Conservation (phyloP, 306 rosid species). For the Sesbania bispinosa region DNA sequence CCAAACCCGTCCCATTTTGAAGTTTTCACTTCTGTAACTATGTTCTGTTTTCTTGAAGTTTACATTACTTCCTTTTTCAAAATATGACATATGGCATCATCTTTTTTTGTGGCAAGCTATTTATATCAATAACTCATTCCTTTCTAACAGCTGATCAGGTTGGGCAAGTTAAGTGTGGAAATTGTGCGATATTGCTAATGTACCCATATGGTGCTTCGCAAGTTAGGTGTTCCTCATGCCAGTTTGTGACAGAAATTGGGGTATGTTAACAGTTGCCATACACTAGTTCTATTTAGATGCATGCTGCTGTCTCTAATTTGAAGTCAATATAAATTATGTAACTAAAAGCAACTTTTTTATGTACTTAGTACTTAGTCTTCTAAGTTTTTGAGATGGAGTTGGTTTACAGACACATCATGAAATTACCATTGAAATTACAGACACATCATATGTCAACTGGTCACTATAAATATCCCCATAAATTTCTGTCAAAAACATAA, state of each 20-base stretch:
- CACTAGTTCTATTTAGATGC: not conserved
- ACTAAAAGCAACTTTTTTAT: not conserved
- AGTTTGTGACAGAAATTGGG: slow-evolving; percentile 68
- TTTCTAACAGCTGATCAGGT: slow-evolving; percentile 70
- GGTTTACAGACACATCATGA: not conserved
- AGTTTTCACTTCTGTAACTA: not conserved
- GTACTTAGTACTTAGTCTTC: not conserved
- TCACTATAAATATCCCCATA: not conserved
- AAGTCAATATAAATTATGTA: not conserved
- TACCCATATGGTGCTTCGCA: slow-evolving; percentile 80
- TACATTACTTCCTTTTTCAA: slow-evolving; percentile 6
- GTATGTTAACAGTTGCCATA: slow-evolving; percentile 41
- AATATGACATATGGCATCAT: not conserved
- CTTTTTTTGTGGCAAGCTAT: not conserved
- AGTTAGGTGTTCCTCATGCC: slow-evolving; percentile 81
- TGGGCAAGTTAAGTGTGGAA: slow-evolving; percentile 79
- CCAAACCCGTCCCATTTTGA: not conserved
- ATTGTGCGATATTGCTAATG: slow-evolving; percentile 76
- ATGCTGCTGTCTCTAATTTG: not conserved
- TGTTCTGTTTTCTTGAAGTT: not conserved
- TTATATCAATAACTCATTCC: not conserved
- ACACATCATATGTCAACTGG: not conserved
- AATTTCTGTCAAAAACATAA: not conserved
- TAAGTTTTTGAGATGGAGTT: not conserved
- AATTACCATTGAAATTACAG: not conserved